Evolutionary conservation across 257 asterid species (phyloP).

Genomic region (Plantago elongata): DNA sequence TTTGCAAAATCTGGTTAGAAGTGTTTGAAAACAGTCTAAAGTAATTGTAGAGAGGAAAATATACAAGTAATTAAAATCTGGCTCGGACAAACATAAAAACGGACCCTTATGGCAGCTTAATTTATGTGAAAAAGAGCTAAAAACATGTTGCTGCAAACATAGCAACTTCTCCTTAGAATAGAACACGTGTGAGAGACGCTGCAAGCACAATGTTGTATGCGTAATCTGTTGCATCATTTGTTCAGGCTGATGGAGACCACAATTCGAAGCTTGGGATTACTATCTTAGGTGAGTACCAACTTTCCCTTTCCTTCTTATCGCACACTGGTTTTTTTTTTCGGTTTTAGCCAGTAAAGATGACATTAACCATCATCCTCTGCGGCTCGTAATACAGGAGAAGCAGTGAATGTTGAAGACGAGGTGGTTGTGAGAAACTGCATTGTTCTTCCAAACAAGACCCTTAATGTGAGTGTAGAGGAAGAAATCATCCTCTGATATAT

Average conservation of each 20-base stretch:
- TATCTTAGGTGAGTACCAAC: constrained; percentile 51
- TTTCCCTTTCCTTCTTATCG: neutral
- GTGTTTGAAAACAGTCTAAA: neutral
- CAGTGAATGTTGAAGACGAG: constrained; percentile 76
- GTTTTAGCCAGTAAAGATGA: neutral
- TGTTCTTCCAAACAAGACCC: constrained; percentile 80
- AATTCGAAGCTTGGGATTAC: constrained; percentile 68
- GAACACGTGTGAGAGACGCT: too few species aligned
- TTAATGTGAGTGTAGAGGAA: constrained; percentile 67
- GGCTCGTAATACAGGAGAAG: constrained; percentile 49
- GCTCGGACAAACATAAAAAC: too few species aligned
- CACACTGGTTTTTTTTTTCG: neutral
- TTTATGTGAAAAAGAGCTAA: too few species aligned
- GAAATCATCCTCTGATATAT: constrained; percentile 64
- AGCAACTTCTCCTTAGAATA: too few species aligned
- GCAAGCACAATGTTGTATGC: too few species aligned
- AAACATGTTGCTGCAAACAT: too few species aligned
- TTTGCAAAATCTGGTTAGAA: neutral
- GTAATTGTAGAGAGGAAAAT: too few species aligned
- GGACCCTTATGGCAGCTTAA: too few species aligned
- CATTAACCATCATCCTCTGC: neutral
- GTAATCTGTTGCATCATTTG: neutral
- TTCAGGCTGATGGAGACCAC: constrained; percentile 76
- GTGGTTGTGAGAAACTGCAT: constrained; percentile 70
- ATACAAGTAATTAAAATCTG: too few species aligned